phyloP scores from a whole-genome alignment of 116 monocot species.

The Iris pallida region DNA sequence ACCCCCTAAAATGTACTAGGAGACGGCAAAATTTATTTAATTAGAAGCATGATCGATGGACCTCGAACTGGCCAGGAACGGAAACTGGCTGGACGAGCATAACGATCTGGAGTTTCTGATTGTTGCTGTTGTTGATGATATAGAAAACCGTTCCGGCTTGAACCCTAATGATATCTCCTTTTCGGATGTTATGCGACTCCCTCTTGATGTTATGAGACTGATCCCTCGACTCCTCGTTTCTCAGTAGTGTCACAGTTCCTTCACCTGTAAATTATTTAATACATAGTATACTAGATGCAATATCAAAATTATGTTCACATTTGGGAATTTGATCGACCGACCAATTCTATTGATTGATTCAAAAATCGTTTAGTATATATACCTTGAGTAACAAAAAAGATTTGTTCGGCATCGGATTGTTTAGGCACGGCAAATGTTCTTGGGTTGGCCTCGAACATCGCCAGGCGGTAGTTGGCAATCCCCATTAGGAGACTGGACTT shows the following conservation, averaged over 20 bases:
- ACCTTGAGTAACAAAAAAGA: constrained; percentile 40
- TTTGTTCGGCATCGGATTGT: constrained; percentile 35
- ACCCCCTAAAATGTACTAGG: not conserved
- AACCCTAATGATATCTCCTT: constrained; percentile 46
- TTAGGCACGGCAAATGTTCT: constrained; percentile 36
- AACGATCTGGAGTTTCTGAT: constrained; percentile 35
- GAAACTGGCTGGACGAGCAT: constrained; percentile 38
- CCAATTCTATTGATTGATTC: not conserved
- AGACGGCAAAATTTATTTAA: no score
- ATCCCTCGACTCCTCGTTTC: no score
- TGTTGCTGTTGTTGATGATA: constrained; percentile 35
- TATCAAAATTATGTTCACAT: not conserved
- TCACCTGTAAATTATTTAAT: constrained; percentile 13
- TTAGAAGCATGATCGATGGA: constrained; percentile 1
- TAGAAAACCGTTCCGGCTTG: constrained; percentile 41
- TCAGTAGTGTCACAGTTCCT: constrained; percentile 28
- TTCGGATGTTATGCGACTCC: constrained; percentile 27
- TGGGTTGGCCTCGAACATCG: constrained; percentile 28
- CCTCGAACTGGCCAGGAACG: constrained; percentile 36
- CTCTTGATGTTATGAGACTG: constrained; percentile 8
- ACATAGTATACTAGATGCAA: no score
- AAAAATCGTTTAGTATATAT: not conserved
- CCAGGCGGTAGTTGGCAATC: constrained; percentile 39
- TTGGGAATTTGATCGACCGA: not conserved
- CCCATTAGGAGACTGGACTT: constrained; percentile 31